Evolutionary conservation across 2,329 filamentous ascomycete genomes (phyloP).

Genomic region (Ustilaginoidea virens): DNA sequence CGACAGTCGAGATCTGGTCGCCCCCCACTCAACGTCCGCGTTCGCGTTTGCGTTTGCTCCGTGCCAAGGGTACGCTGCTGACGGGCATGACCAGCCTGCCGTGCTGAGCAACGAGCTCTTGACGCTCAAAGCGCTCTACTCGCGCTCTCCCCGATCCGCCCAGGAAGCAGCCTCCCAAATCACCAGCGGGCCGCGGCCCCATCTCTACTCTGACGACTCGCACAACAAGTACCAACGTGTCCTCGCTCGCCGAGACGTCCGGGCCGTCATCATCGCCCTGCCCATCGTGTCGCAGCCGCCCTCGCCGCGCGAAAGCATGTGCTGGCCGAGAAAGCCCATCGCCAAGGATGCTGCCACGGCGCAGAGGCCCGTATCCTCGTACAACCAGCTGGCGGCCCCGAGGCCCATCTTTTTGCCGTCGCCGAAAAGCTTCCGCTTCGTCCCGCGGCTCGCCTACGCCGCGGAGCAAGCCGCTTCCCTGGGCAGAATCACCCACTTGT

Average conservation of each 20-base stretch:
- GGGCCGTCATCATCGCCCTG: slow-evolving; percentile 41
- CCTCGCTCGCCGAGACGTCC: slow-evolving; percentile 36
- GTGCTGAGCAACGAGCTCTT: slow-evolving; percentile 18
- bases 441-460: slow-evolving; percentile 37
- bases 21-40: no score
- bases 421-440: slow-evolving; percentile 63
- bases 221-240: slow-evolving; percentile 34
- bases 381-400: slow-evolving; percentile 10
- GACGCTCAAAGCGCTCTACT: slow-evolving; percentile 50
- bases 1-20: no score
- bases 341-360: slow-evolving; percentile 38
- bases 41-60: no score
- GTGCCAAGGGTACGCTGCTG: no score
- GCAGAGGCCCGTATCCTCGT: slow-evolving; percentile 22
- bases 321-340: slow-evolving; percentile 53
- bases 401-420: slow-evolving; percentile 36
- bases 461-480: slow-evolving; percentile 22
- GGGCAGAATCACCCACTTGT: slow-evolving; percentile 29
- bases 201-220: slow-evolving; percentile 43
- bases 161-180: slow-evolving; percentile 25
- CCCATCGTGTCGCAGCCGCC: slow-evolving; percentile 43
- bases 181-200: slow-evolving; percentile 17
- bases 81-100: no score
- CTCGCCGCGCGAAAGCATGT: slow-evolving; percentile 55
- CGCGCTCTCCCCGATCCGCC: slow-evolving; percentile 44